phyloP scores from a whole-genome alignment of 139 green algal species.

The Tetradesmus lagerheimii region DNA sequence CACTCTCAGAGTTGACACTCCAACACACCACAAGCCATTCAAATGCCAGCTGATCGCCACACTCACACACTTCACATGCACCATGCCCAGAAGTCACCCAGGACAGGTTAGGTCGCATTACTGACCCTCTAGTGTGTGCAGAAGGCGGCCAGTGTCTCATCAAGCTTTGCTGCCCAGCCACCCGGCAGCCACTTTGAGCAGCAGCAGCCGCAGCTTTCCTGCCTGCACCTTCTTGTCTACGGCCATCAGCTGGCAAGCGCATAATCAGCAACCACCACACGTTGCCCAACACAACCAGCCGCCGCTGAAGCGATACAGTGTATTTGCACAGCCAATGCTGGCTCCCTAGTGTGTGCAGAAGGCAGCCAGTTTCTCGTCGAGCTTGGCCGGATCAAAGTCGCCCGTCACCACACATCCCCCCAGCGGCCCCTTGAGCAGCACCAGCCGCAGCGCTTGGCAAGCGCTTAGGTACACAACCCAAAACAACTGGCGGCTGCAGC shows the following conservation, averaged over 20 bases:
- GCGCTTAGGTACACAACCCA: too few species aligned
- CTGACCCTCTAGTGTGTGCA: constrained; percentile 50
- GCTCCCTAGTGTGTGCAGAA: constrained; percentile 72
- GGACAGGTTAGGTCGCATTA: too few species aligned
- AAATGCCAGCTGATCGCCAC: too few species aligned
- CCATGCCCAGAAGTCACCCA: too few species aligned
- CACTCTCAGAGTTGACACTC: too few species aligned
- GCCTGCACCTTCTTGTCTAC: constrained; percentile 96
- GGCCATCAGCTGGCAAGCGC: constrained; percentile 81
- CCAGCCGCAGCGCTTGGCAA: constrained; percentile 84
- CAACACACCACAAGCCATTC: too few species aligned
- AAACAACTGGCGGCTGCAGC: too few species aligned
- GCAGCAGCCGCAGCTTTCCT: constrained; percentile 93
- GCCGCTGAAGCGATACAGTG: neutral
- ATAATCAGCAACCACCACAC: neutral
- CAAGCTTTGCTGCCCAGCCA: constrained; percentile 82
- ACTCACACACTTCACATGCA: too few species aligned
- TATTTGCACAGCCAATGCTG: too few species aligned
- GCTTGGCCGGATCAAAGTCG: constrained; percentile 87
- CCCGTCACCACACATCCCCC: constrained; percentile 95
- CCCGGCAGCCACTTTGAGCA: constrained; percentile 95
- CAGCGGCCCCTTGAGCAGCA: constrained; percentile 94
- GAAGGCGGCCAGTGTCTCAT: constrained; percentile 89
- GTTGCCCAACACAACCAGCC: neutral
- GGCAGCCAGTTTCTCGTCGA: constrained; percentile 87